Base-by-base conservation (phyloP, 371 early-diverging fungal genomes). In the Chytridium lagenaria region DNA sequence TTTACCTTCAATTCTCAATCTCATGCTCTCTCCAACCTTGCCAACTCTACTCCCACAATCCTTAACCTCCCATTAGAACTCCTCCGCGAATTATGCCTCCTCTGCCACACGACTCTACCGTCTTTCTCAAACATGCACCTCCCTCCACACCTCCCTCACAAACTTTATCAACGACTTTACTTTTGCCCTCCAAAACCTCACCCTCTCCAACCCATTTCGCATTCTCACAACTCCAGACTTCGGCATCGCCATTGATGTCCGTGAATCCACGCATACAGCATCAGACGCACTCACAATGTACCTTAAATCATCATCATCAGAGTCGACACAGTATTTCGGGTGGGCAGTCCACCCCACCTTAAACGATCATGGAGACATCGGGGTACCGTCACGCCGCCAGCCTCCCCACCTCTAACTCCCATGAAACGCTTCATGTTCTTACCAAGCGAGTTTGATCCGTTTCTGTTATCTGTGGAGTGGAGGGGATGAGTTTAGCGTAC, bases 101-200 rank as follows among this genome's bases (percentile, higher is more conserved):
- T 34, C 23, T 37, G 31, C 37, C 61, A 61, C 61, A 61, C 26
- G 61, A 61, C 37, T 10, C 34, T 34, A 7, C 10, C 36, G 61
- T 5, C 37, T 61, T 34, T 34, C 36, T 15, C 61, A 61, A 61
- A 61, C 61, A 12, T 61, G 12, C 7, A 28, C 7, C 34, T 34
- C 7, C 23, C 16, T 31, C 36, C 36, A 36, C 12, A 16, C 30
- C 3, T 10, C 37, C 3, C 7, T 61, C 36, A 7, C 23, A 23
- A 34, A 7, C 5, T 23, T 61, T 15, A 2, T 3, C 36, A 34
- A 28, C 7, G 61, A 61, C 3, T 15, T 37, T 7, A 3, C 61
- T 34, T 61, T 61, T 61, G 61, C 61, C 30, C 30, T 28, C 15
- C 3, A 28, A 12, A 61, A 61, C 61, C 61, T 61, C 31, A 28